Evolutionary conservation across 306 rosid species (phyloP).

Genomic region (Trifolium pratense): DNA sequence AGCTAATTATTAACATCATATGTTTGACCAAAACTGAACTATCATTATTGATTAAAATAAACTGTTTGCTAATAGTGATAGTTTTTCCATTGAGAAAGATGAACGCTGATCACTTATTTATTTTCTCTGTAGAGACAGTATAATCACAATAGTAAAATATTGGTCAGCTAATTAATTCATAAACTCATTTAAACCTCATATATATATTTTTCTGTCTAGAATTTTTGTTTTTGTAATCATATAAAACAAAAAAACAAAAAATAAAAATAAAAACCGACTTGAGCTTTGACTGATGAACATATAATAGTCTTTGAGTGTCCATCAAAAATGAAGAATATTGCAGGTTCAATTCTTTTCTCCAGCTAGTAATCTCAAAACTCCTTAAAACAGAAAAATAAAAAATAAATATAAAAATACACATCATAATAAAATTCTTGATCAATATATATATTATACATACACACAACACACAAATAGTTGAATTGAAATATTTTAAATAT

Average conservation of each 20-base stretch:
- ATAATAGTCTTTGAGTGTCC: slow-evolving; percentile 19
- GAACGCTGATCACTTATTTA: slow-evolving; percentile 18
- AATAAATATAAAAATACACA: background rate
- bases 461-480: background rate
- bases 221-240: slow-evolving; percentile 35
- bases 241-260: slow-evolving; percentile 7
- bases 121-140: slow-evolving; percentile 9
- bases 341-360: slow-evolving; percentile 36
- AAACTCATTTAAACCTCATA: slow-evolving; percentile 39
- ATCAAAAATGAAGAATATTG: slow-evolving; percentile 36
- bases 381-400: slow-evolving; percentile 41
- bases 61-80: slow-evolving; percentile 29
- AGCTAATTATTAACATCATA: background rate
- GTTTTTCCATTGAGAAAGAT: slow-evolving; percentile 14
- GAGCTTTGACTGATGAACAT: slow-evolving; percentile 26
- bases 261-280: background rate
- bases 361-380: slow-evolving; percentile 35
- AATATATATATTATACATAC: background rate
- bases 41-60: slow-evolving; percentile 25
- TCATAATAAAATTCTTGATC: slow-evolving; percentile 4
- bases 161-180: slow-evolving; percentile 30
- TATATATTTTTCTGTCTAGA: slow-evolving; percentile 37
- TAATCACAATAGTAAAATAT: slow-evolving; percentile 31
- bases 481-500: background rate
- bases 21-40: slow-evolving; percentile 39